Evolutionary conservation across 768 basidiomycete species (phyloP).

Genomic region (Kwoniella sp.): DNA sequence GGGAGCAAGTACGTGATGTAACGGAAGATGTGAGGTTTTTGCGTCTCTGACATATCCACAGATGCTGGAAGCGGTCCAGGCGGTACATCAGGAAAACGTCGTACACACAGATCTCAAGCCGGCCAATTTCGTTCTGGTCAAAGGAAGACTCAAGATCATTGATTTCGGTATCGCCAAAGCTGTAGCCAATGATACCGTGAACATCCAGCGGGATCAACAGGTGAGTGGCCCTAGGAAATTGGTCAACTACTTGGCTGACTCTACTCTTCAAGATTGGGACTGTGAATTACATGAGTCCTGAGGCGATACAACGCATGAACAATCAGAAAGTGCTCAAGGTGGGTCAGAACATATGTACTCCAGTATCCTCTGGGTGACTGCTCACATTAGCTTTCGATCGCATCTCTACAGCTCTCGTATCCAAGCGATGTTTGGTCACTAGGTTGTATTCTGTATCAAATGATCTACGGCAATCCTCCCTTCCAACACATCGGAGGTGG

Average conservation of each 20-base stretch:
- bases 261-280: conserved; percentile 74
- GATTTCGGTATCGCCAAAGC: conserved; percentile 99
- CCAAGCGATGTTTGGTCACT: conserved; percentile 97
- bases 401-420: conserved; percentile 69
- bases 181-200: conserved; percentile 97
- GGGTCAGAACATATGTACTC: conserved; percentile 26
- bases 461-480: conserved; percentile 92
- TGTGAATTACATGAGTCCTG: conserved; percentile 98
- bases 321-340: conserved; percentile 86
- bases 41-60: conserved; percentile 53
- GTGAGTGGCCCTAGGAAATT: conserved; percentile 57
- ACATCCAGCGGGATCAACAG: conserved; percentile 95
- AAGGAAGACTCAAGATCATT: conserved; percentile 92
- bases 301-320: conserved; percentile 74
- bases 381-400: conserved; percentile 1
- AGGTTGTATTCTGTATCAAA: conserved; percentile 96
- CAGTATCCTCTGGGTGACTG: too few relatives aligned
- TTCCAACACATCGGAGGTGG: conserved; percentile 77
- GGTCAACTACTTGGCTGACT: background rate
- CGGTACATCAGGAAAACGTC: conserved; percentile 97
- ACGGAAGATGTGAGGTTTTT: background rate
- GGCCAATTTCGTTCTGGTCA: conserved; percentile 95
- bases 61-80: conserved; percentile 99
- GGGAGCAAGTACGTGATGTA: conserved; percentile 77
- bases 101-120: conserved; percentile 98